Evolutionary conservation across 768 basidiomycete species (phyloP), one percentile per base, ranked within the genome.

Genomic region (Cystofilobasidium macerans): DNA sequence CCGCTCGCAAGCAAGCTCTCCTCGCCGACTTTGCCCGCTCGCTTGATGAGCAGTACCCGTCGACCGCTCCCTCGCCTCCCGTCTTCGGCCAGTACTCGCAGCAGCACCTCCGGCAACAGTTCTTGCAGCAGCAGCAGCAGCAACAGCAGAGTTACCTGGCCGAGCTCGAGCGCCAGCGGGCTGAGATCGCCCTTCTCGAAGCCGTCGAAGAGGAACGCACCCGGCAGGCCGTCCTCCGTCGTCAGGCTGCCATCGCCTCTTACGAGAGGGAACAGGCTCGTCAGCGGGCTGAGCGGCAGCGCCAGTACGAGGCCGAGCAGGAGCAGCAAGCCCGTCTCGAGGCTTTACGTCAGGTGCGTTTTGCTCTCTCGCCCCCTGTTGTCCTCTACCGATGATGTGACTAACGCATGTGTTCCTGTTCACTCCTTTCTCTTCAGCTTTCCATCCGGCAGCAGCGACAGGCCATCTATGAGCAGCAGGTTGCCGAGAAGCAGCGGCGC

Each of bases 21-120:
- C 58, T 59, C 40, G 38, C 24, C 38, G 58, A 59, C 26, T 30
- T 59, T 43, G 38, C 58, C 26, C 36, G 26, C 35, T 58, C 57
- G 6, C 38, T 59, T 26, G 38, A 40, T 26, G 1, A 3, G 8
- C 40, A 28, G 24, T 42, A 59, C 58, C 58, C 38, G 4, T 14
- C 28, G 16, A 5, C 53, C 26, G 30, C 18, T n/a, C 22, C 45
- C 4, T 16, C 45, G 45, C 45, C 45, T 47, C n/a, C 9, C 22
- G 9, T n/a, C 20, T n/a, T 5, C 14, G 14, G 4, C 45, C 2
- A 20, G n/a, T 6, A 20, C 22, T 47, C 22, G 26, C 58, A 38
- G 13, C 40, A 38, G 24, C 36, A 40, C 24, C 57, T 30, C 11
- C 38, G 30, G 12, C 58, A 59, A 11, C 32, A 22, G 0, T 32